These are phyloP conservation scores for Alternaria postmessia DNA, from an alignment of 2,329 filamentous ascomycete species.

Conservation along the genomic window DNA sequence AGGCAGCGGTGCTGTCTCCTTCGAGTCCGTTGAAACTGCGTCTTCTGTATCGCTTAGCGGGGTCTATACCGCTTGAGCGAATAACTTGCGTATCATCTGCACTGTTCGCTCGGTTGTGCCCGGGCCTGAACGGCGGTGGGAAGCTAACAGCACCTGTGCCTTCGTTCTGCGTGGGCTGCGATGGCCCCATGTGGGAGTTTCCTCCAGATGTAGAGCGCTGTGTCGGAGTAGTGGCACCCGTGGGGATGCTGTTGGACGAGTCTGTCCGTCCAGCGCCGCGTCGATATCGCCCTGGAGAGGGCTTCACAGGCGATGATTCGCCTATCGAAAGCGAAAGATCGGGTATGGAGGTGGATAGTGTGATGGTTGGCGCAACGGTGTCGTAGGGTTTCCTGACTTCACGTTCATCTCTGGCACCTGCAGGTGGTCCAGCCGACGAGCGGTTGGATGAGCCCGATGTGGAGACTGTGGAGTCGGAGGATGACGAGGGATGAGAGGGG, in stretches of 20 bases:
- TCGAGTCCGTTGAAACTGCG: constrained; percentile 79
- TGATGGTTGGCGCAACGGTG: constrained; percentile 57
- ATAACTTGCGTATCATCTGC: constrained; percentile 75
- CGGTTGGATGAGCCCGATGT: constrained; percentile 61
- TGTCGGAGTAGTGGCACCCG: constrained; percentile 38
- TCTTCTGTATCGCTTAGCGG: constrained; percentile 78
- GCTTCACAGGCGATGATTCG: constrained; percentile 69
- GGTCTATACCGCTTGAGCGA: constrained; percentile 66
- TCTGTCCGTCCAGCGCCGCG: constrained; percentile 68
- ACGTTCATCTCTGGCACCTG: constrained; percentile 60
- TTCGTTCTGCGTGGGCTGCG: constrained; percentile 63
- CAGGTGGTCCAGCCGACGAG: constrained; percentile 46
- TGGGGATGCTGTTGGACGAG: constrained; percentile 49
- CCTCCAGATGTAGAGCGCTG: constrained; percentile 44
- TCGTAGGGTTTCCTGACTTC: constrained; percentile 50
- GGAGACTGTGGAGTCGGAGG: constrained; percentile 55
- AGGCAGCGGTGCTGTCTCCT: constrained; percentile 34
- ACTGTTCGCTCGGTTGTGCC: constrained; percentile 66
- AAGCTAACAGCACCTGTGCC: constrained; percentile 58
- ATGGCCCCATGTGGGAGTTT: constrained; percentile 60
- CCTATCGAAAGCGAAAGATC: constrained; percentile 64
- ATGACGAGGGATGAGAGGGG: constrained; percentile 52
- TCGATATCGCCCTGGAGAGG: constrained; percentile 84
- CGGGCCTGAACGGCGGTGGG: constrained; percentile 46
- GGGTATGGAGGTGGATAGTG: constrained; percentile 60